Base-by-base conservation (phyloP, 768 basidiomycete genomes). In the Paxillus involutus region DNA sequence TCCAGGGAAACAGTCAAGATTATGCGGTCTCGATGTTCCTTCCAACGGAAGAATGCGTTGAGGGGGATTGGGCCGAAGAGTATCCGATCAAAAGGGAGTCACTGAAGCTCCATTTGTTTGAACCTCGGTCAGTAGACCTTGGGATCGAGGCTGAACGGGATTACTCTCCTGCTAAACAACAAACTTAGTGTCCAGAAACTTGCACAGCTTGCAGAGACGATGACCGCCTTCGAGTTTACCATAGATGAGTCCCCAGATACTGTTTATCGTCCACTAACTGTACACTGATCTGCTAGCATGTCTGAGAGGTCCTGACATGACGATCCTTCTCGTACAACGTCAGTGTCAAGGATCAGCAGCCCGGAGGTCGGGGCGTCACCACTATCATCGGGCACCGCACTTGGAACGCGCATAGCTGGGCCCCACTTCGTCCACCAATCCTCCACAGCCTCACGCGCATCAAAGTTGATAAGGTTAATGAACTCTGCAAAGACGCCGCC, bases 361-460 rank as follows among this genome's bases (percentile, higher is more conserved):
- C 56, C 30, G 44, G 39, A 44, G 21, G n/a, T 17, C 1, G 39
- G 33, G 6, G 1, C 14, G 9, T 36, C 32, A 0, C 17, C 32
- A 33, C 19, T 35, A 30, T 26, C 36, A 10, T 47, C 21, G 14
- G 24, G 19, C 26, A 53, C 49, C 8, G 33, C 3, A 14, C 9
- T 8, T 12, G 54, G 47, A 11, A 51, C 21, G 14, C 43, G 47
- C 51, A 59, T 49, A 16, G 54, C 54, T 6, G 44, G 56, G 2
- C 81, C 81, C 79, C 77, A 81, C 41, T 75, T 79, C 3, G 77
- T 77, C 82, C 82, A 86, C 82, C 82, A 86, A 63, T 84, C 81
- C 51, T 82, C 80, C 21, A 80, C 83, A 42, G 71, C 73, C 53
- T 86, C 82, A 19, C 68, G 71, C 5, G 81, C 75, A 55, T 81